phyloP scores from a whole-genome alignment of 2,329 filamentous ascomycete genomes.

The Talaromyces albobiverticillius region DNA sequence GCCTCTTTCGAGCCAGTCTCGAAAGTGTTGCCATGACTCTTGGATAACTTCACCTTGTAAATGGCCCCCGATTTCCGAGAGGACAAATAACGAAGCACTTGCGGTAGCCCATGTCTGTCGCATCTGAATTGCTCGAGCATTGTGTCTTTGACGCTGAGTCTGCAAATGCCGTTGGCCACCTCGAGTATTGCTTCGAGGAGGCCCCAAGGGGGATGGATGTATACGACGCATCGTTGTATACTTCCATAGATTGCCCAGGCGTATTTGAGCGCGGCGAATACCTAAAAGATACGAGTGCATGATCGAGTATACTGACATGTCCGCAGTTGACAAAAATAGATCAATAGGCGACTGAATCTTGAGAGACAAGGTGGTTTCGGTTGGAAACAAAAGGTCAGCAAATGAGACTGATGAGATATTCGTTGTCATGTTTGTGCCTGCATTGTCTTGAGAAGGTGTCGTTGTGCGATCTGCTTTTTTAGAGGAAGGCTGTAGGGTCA shows the following conservation, averaged over 20 bases:
- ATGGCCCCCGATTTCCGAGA: slow-evolving; percentile 83
- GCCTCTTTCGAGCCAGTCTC: slow-evolving; percentile 64
- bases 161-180: slow-evolving; percentile 60
- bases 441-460: slow-evolving; percentile 21
- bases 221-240: slow-evolving; percentile 73
- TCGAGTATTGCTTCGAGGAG: slow-evolving; percentile 60
- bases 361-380: slow-evolving; percentile 67
- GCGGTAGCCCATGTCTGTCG: slow-evolving; percentile 87
- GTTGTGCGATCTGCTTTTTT: slow-evolving; percentile 30
- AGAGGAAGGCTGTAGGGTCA: slow-evolving; percentile 49
- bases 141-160: slow-evolving; percentile 62
- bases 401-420: slow-evolving; percentile 55
- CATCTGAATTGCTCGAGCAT: slow-evolving; percentile 63
- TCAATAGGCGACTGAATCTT: slow-evolving; percentile 79
- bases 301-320: slow-evolving; percentile 76
- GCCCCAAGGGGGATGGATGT: slow-evolving; percentile 68
- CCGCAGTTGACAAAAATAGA: slow-evolving; percentile 74
- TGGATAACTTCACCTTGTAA: slow-evolving; percentile 86
- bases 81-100: slow-evolving; percentile 81
- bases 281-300: slow-evolving; percentile 85
- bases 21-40: slow-evolving; percentile 76
- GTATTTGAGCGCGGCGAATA: slow-evolving; percentile 79
- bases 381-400: slow-evolving; percentile 76
- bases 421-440: slow-evolving; percentile 22
- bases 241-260: slow-evolving; percentile 83